Base-by-base conservation (phyloP, 192 early-diverging fungal species). In the Paraglomus brasilianum region DNA sequence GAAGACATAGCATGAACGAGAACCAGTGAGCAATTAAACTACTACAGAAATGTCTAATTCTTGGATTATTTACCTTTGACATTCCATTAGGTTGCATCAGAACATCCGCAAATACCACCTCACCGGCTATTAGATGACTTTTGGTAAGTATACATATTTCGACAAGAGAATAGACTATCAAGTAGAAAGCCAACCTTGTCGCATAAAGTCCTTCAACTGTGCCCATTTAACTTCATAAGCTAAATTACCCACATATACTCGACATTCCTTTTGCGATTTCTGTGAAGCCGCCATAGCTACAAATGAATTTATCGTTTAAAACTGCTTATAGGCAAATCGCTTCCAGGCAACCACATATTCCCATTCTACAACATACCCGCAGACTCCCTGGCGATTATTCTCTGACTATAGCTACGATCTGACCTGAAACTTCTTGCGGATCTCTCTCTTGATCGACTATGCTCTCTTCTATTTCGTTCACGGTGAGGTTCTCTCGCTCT, bases 231-330 rank as follows among this genome's bases (percentile, higher is more conserved):
- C 85, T 66, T 93, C 88, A 70, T 88, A 93, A 5, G 89, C 75
- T 43, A 95, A 73, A 74, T 95, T 95, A 4, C 91, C 90, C 43
- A 93, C 91, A 75, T 92, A 94, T 1, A 95, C 88, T 43, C 90
- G 69, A 62, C 86, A 82, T 22, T 90, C 84, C 61, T 78, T 80
- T 69, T 69, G 67, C 44, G 67, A 69, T 69, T 71, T 82, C 74
- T 53, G 56, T 70, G 72, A 86, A 84, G 24, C 86, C 15, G 55
- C 48, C 39, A 69, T 46, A 36, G 67, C 67, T 69, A 50, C 19
- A 15, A 17, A 42, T 53, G 51, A 67, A 11, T 51, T 39, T 36
- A 67, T n/a, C 40, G 15, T 21, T 17, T 19, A 40, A 19, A 22
- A 50, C 43, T 40, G 43, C 8, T 14, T 24, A 53, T 67, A 40